Evolutionary conservation across 2,329 filamentous ascomycete species (phyloP).

Genomic region (Lecanosticta acicola): DNA sequence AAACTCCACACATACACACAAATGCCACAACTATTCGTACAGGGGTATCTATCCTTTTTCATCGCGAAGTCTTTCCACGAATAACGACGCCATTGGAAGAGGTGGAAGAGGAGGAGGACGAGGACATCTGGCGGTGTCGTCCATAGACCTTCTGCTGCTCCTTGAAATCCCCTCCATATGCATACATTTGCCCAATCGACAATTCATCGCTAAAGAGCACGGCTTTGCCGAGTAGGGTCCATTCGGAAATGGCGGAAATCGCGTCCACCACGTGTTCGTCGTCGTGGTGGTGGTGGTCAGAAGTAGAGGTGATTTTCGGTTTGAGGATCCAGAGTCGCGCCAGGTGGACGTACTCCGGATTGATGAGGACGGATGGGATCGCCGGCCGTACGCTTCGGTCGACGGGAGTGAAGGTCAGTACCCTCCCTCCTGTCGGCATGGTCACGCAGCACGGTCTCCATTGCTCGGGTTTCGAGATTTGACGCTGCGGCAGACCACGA

Average conservation of each 20-base stretch:
- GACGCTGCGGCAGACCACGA: conserved; percentile 29
- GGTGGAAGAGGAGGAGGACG: no score
- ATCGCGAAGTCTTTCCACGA: no score
- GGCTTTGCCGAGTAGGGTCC: conserved; percentile 38
- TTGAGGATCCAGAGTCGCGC: conserved; percentile 37
- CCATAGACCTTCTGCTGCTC: conserved; percentile 21
- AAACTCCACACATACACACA: no score
- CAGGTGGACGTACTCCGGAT: conserved; percentile 30
- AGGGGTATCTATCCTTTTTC: no score
- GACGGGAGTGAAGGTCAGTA: conserved; percentile 29
- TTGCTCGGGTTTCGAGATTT: conserved; percentile 24
- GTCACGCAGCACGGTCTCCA: conserved; percentile 29
- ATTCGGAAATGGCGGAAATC: conserved; percentile 22
- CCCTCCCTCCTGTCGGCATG: conserved; percentile 21
- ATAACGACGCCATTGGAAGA: no score
- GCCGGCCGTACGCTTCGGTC: conserved; percentile 20
- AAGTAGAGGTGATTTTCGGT: conserved; percentile 25
- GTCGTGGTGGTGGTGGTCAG: no score
- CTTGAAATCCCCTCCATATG: conserved; percentile 16
- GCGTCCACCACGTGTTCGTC: conserved; percentile 4
- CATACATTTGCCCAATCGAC: conserved; percentile 22
- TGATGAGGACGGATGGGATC: conserved; percentile 27
- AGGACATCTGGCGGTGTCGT: conserved; percentile 2
- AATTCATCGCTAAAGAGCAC: conserved; percentile 37
- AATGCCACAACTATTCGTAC: no score